A percentile compares a stretch with the other conserved stretches of the same genome.
Evolutionary conservation across 75 land plant species (phyloP).

Genomic region (Larix kaempferi): DNA sequence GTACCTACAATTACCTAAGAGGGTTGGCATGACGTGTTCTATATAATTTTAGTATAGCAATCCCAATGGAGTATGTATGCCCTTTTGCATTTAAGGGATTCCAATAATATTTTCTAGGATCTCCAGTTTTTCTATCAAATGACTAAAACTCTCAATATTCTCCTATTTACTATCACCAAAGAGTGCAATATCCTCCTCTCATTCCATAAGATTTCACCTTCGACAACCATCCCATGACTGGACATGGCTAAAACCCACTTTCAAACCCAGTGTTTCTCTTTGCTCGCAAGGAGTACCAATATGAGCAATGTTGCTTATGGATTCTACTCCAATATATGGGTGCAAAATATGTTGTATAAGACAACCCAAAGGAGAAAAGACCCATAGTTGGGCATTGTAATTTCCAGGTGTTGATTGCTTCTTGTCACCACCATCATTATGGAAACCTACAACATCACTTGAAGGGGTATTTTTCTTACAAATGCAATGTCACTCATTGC

Average conservation of each 20-base stretch:
- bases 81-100: slow-evolving; percentile 87
- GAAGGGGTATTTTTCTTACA: too few species aligned
- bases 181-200: slow-evolving; percentile 58
- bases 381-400: slow-evolving; percentile 59
- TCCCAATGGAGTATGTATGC: slow-evolving; percentile 83
- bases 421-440: too few species aligned
- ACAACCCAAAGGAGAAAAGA: slow-evolving; percentile 81
- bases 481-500: too few species aligned
- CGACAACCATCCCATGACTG: slow-evolving; percentile 91
- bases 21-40: too few species aligned
- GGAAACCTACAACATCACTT: too few species aligned
- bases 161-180: slow-evolving; percentile 40
- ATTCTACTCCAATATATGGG: slow-evolving; percentile 18
- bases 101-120: slow-evolving; percentile 38
- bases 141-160: background rate
- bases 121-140: slow-evolving; percentile 44
- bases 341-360: slow-evolving; percentile 70
- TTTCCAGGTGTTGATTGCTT: slow-evolving; percentile 20
- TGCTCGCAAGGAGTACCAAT: slow-evolving; percentile 13
- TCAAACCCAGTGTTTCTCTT: slow-evolving; percentile 26
- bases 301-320: slow-evolving; percentile 7
- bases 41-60: too few species aligned
- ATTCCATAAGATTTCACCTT: slow-evolving; percentile 56
- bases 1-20: too few species aligned
- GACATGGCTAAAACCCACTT: slow-evolving; percentile 59